A percentile compares a stretch with the other conserved stretches of the same genome.
These are phyloP conservation scores for Craterostigma plantagineum DNA, from an alignment of 257 asterid species.

Conservation along the genomic window DNA sequence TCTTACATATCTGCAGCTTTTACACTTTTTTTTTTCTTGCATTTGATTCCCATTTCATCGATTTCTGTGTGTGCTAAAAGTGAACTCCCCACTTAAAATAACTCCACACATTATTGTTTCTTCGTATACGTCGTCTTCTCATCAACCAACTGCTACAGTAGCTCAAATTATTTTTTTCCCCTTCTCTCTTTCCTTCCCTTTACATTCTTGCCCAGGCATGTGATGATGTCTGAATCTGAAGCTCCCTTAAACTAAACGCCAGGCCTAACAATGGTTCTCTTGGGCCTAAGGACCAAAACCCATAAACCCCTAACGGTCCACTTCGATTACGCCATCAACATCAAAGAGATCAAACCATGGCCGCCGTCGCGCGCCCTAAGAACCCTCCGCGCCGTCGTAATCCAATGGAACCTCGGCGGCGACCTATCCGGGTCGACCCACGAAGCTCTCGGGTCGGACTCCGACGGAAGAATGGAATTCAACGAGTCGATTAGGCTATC, in stretches of 20 bases:
- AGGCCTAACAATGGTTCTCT: conserved; percentile 25
- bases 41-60: too few species aligned
- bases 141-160: too few species aligned
- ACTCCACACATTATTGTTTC: not conserved
- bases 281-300: conserved; percentile 33
- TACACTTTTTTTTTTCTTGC: too few species aligned
- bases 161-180: too few species aligned
- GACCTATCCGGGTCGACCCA: conserved; percentile 44
- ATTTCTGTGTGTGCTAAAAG: too few species aligned
- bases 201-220: too few species aligned
- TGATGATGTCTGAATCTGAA: too few species aligned
- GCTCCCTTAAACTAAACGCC: too few species aligned
- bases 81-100: too few species aligned
- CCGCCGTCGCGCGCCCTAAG: conserved; percentile 72
- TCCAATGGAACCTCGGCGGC: conserved; percentile 68
- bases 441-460: conserved; percentile 32
- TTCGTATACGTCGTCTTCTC: too few species aligned
- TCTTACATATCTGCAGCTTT: too few species aligned
- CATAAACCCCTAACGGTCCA: conserved; percentile 36
- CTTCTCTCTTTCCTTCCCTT: too few species aligned
- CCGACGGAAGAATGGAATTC: conserved; percentile 51
- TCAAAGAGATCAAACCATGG: conserved; percentile 76
- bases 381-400: conserved; percentile 32
- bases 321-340: conserved; percentile 35
- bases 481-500: conserved; percentile 60